Evolutionary conservation across 495 filamentous ascomycete species (phyloP).

Genomic region (Pseudotulostoma volvatum): DNA sequence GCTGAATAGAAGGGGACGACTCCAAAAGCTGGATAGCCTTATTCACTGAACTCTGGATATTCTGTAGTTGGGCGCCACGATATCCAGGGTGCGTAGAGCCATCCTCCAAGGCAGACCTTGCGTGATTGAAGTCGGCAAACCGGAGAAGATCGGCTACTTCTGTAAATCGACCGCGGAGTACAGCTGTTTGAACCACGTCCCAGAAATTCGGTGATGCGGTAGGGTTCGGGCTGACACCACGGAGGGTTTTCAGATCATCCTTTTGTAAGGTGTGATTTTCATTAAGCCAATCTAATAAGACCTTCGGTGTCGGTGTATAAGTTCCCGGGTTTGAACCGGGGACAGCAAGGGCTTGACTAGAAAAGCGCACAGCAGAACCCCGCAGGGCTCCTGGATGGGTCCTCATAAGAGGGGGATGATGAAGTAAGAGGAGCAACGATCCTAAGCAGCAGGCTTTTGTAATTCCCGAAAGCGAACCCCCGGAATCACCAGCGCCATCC

Average conservation of each 20-base stretch:
- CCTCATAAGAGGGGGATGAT: conserved; percentile 41
- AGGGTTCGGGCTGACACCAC: conserved; percentile 47
- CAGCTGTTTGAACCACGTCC: conserved; percentile 50
- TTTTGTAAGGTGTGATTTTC: conserved; percentile 46
- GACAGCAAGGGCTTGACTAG: conserved; percentile 15
- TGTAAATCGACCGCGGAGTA: conserved; percentile 53
- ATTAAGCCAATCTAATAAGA: conserved; percentile 66
- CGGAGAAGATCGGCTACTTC: conserved; percentile 47
- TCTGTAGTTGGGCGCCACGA: conserved; percentile 49
- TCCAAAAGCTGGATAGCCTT: conserved; percentile 48
- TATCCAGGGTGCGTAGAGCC: conserved; percentile 47
- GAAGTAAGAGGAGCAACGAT: conserved; percentile 52
- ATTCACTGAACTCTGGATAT: conserved; percentile 51
- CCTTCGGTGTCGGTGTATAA: conserved; percentile 43
- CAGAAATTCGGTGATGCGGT: conserved; percentile 61
- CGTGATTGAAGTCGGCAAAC: conserved; percentile 57
- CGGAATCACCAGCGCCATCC: conserved; percentile 43
- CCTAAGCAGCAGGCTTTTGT: conserved; percentile 60
- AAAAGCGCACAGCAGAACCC: conserved; percentile 5
- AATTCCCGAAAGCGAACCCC: conserved; percentile 36
- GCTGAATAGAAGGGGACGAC: conserved; percentile 46
- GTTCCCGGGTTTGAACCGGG: conserved; percentile 21
- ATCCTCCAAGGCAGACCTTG: conserved; percentile 41
- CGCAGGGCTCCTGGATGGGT: conserved; percentile 13
- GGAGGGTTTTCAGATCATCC: conserved; percentile 41